Conservation (phyloP, 306 rosid species). For the Vigna angularis region DNA sequence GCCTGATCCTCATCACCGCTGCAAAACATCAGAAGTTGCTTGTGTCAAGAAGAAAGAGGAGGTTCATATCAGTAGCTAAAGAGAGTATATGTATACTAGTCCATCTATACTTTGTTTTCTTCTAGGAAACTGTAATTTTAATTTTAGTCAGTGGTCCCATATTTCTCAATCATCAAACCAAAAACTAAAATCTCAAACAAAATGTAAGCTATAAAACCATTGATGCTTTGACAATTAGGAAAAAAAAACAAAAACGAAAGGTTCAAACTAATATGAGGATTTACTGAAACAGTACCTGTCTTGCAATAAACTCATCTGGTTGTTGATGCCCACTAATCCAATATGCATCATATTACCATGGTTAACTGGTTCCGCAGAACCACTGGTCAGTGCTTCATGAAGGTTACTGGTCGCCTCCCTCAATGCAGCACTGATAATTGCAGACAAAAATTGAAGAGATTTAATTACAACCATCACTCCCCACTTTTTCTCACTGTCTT, state of each 20-base stretch:
- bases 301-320: slow-evolving; percentile 98
- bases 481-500: slow-evolving; percentile 83
- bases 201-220: slow-evolving; percentile 3
- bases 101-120: slow-evolving; percentile 28
- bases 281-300: slow-evolving; percentile 68
- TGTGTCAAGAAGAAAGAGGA: slow-evolving; percentile 44
- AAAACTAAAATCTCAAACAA: slow-evolving; percentile 28
- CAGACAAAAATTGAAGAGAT: slow-evolving; percentile 90
- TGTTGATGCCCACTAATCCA: slow-evolving; percentile 90
- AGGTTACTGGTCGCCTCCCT: slow-evolving; percentile 73
- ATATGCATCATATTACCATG: slow-evolving; percentile 95
- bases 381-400: slow-evolving; percentile 57
- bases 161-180: slow-evolving; percentile 21
- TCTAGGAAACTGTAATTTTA: not conserved
- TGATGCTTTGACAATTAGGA: slow-evolving; percentile 22
- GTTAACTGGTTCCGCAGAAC: slow-evolving; percentile 55
- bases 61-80: slow-evolving; percentile 34
- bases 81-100: slow-evolving; percentile 21
- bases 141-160: not conserved
- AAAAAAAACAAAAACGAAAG: not conserved
- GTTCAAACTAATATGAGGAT: slow-evolving; percentile 34
- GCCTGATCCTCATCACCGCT: slow-evolving; percentile 99
- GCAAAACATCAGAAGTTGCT: slow-evolving; percentile 51
- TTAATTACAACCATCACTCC: slow-evolving; percentile 91
- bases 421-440: slow-evolving; percentile 76